Conservation (phyloP, 768 basidiomycete species). For the Mycena vitilis region DNA sequence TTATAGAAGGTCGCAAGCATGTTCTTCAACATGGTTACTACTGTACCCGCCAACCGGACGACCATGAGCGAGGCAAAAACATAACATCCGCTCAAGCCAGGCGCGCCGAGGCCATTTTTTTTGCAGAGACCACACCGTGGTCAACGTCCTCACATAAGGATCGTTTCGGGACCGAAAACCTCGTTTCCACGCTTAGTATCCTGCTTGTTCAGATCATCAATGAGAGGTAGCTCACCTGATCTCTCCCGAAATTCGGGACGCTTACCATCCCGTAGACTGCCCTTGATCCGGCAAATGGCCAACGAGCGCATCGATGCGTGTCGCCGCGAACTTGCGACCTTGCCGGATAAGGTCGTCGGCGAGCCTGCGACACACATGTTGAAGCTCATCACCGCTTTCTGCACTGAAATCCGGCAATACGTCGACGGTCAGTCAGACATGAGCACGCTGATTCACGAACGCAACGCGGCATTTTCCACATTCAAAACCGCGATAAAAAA, state of each 20-base stretch:
- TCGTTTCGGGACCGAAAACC: conserved; percentile 51
- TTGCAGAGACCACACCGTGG: conserved; percentile 52
- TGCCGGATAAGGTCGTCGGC: conserved; percentile 45
- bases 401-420: conserved; percentile 42
- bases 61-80: conserved; percentile 45
- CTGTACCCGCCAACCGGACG: conserved; percentile 57
- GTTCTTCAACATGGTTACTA: conserved; percentile 55
- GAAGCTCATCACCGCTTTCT: conserved; percentile 48
- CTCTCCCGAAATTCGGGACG: background rate
- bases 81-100: conserved; percentile 48
- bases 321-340: conserved; percentile 37
- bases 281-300: conserved; percentile 42
- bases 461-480: conserved; percentile 40
- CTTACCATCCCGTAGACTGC: conserved; percentile 21
- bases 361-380: conserved; percentile 54
- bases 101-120: conserved; percentile 49
- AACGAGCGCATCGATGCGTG: conserved; percentile 45
- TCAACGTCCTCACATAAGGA: conserved; percentile 35
- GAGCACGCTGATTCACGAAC: conserved; percentile 45
- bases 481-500: conserved; percentile 48
- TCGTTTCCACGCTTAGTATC: conserved; percentile 49
- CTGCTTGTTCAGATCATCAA: conserved; percentile 51
- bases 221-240: conserved; percentile 21
- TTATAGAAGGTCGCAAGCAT: conserved; percentile 54
- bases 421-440: conserved; percentile 44